Percentiles rank a stretch among this genome's conserved stretches.
phyloP scores from a whole-genome alignment of 345 rosid genomes.

The Salix udensis region DNA sequence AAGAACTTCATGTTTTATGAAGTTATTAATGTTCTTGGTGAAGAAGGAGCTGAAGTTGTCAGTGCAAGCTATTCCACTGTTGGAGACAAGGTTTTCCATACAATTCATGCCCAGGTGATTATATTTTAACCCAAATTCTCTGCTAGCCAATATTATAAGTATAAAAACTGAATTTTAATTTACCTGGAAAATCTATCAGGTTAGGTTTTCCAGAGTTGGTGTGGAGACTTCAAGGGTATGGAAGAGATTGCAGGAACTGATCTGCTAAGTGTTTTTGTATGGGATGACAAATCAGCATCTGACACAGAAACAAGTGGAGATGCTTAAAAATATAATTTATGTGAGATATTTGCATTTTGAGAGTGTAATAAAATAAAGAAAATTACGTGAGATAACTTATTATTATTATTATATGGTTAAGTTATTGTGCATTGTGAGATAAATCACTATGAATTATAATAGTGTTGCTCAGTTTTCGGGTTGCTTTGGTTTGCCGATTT shows the following conservation, averaged over 20 bases:
- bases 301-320: neutral
- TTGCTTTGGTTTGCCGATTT: too few species aligned
- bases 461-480: too few species aligned
- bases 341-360: neutral
- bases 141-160: neutral
- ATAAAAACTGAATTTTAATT: neutral
- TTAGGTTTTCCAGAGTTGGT: conserved; percentile 43
- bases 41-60: conserved; percentile 60
- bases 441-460: too few species aligned
- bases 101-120: conserved; percentile 53
- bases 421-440: too few species aligned
- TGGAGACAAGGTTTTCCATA: conserved; percentile 45
- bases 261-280: neutral
- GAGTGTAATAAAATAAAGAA: neutral
- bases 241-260: conserved; percentile 37
- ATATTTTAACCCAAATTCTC: neutral
- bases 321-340: neutral
- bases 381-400: neutral
- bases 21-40: conserved; percentile 38
- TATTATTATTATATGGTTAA: too few species aligned
- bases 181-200: conserved; percentile 23
- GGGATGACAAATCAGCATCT: neutral
- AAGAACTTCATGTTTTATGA: conserved; percentile 39
- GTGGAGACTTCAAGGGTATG: conserved; percentile 42
- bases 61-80: conserved; percentile 38